Evolutionary conservation across 2,329 filamentous ascomycete genomes (phyloP).

Genomic region (Thielaviopsis musarum): DNA sequence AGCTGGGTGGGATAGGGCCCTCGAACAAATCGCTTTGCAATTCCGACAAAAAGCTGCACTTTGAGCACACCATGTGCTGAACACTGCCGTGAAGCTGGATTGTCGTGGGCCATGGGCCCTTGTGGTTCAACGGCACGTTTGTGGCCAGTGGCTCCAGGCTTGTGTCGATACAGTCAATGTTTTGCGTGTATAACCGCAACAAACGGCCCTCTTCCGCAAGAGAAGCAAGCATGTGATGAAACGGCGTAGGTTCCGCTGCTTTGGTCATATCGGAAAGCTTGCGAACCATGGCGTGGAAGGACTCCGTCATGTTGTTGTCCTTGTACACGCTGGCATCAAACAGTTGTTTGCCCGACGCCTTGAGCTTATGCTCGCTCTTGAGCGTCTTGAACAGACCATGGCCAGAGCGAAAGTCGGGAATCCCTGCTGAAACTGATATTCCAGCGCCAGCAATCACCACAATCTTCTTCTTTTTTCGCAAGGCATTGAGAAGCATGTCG

Average conservation of each 20-base stretch:
- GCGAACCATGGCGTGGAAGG: slow-evolving; percentile 93
- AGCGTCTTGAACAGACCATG: slow-evolving; percentile 77
- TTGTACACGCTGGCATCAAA: slow-evolving; percentile 98
- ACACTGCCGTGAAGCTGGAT: slow-evolving; percentile 88
- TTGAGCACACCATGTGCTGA: slow-evolving; percentile 92
- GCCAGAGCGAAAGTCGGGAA: slow-evolving; percentile 90
- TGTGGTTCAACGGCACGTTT: slow-evolving; percentile 59
- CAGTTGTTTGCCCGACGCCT: slow-evolving; percentile 76
- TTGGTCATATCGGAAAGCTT: slow-evolving; percentile 66
- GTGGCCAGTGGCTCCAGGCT: slow-evolving; percentile 65
- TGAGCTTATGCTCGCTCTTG: slow-evolving; percentile 74
- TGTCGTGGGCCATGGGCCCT: slow-evolving; percentile 83
- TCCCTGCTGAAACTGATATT: slow-evolving; percentile 91
- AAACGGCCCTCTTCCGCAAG: slow-evolving; percentile 75
- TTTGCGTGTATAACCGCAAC: slow-evolving; percentile 85
- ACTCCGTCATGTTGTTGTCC: slow-evolving; percentile 71
- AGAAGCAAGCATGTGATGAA: slow-evolving; percentile 86
- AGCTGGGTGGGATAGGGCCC: slow-evolving; percentile 69
- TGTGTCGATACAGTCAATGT: slow-evolving; percentile 90
- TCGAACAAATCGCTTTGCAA: slow-evolving; percentile 70
- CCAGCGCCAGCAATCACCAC: slow-evolving; percentile 92
- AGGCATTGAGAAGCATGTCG: slow-evolving; percentile 51
- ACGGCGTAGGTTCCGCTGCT: slow-evolving; percentile 63
- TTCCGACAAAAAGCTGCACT: slow-evolving; percentile 61
- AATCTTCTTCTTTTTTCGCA: slow-evolving; percentile 88